These are phyloP conservation scores for Acacia pycnantha DNA, from an alignment of 331 rosid genomes.

Conservation along the genomic window DNA sequence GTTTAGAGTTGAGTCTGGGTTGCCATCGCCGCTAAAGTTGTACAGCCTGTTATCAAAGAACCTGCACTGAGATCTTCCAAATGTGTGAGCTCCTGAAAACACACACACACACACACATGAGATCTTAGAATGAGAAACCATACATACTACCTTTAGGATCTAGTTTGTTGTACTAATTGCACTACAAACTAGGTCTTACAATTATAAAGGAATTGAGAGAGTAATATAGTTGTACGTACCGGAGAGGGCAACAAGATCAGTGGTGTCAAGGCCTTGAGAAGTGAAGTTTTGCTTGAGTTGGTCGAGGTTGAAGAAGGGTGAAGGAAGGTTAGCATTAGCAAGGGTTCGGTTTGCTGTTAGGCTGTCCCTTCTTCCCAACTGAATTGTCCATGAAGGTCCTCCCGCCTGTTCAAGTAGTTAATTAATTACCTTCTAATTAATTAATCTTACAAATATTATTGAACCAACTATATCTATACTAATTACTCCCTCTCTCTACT, in stretches of 20 bases:
- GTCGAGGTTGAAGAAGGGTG: conserved; percentile 23
- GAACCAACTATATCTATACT: too few species aligned
- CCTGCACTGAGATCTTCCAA: conserved; percentile 33
- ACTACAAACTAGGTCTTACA: too few species aligned
- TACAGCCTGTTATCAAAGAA: conserved; percentile 1
- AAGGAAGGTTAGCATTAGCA: conserved; percentile 46
- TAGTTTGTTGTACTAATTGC: too few species aligned
- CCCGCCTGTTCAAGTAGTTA: conserved; percentile 30
- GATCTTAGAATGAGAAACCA: not conserved
- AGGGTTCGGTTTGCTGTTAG: conserved; percentile 51
- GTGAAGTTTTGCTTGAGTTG: not conserved
- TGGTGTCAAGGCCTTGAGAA: conserved; percentile 38
- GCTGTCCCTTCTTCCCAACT: conserved; percentile 69
- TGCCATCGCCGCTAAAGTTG: conserved; percentile 20
- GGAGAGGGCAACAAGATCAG: conserved; percentile 67
- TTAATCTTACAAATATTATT: not conserved
- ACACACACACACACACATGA: not conserved
- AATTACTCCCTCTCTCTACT: too few species aligned
- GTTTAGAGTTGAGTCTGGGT: conserved; percentile 37
- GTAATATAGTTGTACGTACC: conserved; percentile 34
- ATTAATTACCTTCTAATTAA: not conserved
- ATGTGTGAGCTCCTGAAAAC: conserved; percentile 42
- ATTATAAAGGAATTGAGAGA: too few species aligned
- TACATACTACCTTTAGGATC: too few species aligned
- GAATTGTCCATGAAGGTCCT: conserved; percentile 47